Evolutionary conservation across 768 basidiomycete species (phyloP).

Genomic region (Auriscalpium orientale): DNA sequence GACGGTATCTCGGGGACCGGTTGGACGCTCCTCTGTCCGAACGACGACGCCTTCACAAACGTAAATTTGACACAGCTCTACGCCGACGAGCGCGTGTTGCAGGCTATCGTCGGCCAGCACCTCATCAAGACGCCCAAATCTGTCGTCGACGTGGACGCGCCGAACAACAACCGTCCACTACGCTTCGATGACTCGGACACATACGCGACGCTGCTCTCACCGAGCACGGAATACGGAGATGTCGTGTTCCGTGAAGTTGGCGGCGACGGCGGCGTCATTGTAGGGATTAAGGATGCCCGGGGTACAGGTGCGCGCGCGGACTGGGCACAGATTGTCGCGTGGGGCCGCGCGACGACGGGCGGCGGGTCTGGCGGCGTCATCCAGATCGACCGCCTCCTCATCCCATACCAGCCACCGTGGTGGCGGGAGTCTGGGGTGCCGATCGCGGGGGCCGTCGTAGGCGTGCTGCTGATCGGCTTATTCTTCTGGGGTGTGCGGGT

Average conservation of each 20-base stretch:
- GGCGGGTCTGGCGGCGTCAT: conserved; percentile 81
- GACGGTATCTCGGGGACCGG: conserved; percentile 39
- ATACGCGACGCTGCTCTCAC: conserved; percentile 73
- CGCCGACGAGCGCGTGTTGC: conserved; percentile 44
- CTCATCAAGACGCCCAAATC: conserved; percentile 36
- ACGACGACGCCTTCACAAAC: conserved; percentile 85
- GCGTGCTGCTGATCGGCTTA: conserved; percentile 49
- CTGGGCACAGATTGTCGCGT: conserved; percentile 58
- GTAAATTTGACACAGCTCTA: conserved; percentile 74
- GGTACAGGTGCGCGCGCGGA: conserved; percentile 56
- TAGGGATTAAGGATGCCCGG: conserved; percentile 68
- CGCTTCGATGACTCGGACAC: conserved; percentile 60
- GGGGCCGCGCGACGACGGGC: conserved; percentile 72
- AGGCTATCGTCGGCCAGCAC: conserved; percentile 66
- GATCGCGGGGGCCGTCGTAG: conserved; percentile 49
- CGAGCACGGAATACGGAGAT: conserved; percentile 64
- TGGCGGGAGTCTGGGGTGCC: conserved; percentile 73
- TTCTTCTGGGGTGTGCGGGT: conserved; percentile 70
- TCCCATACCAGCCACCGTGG: conserved; percentile 85
- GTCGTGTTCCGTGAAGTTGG: conserved; percentile 64
- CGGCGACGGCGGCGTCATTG: conserved; percentile 38
- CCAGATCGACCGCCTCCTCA: conserved; percentile 73
- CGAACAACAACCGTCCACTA: conserved; percentile 69
- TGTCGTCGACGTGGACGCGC: conserved; percentile 22
- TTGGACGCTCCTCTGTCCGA: conserved; percentile 89